Evolutionary conservation across 1,284 basidiomycete genomes (phyloP).

Genomic region (Heliocybe sulcata): DNA sequence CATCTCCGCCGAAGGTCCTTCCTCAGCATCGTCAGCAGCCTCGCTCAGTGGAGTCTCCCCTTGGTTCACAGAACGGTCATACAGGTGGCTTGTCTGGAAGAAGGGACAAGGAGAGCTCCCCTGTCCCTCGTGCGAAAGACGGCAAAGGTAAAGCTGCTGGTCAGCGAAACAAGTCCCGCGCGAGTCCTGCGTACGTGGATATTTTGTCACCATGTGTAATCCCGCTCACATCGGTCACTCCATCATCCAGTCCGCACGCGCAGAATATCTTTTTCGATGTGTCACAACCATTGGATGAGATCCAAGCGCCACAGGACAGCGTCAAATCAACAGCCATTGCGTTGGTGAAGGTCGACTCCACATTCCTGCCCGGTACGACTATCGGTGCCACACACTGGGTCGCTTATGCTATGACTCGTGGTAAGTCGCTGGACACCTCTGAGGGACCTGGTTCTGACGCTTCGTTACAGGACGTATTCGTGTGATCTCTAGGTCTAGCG

Average conservation of each 20-base stretch:
- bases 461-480: slow-evolving; percentile 57
- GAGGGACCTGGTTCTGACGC: slow-evolving; percentile 1
- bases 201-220: background rate
- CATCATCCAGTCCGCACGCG: slow-evolving; percentile 35
- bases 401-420: slow-evolving; percentile 85
- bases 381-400: slow-evolving; percentile 85
- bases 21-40: slow-evolving; percentile 17
- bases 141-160: slow-evolving; percentile 25
- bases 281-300: slow-evolving; percentile 57
- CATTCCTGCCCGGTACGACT: slow-evolving; percentile 75
- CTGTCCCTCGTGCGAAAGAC: slow-evolving; percentile 37
- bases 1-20: slow-evolving; percentile 52
- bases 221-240: slow-evolving; percentile 13
- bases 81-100: slow-evolving; percentile 18
- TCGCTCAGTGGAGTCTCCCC: slow-evolving; percentile 24
- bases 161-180: slow-evolving; percentile 38
- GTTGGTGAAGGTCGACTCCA: slow-evolving; percentile 72
- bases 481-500: slow-evolving; percentile 78
- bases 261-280: slow-evolving; percentile 74
- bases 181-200: slow-evolving; percentile 45
- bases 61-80: slow-evolving; percentile 35
- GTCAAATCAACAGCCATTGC: slow-evolving; percentile 80
- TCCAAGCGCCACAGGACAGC: slow-evolving; percentile 62
- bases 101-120: slow-evolving; percentile 65
- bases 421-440: slow-evolving; percentile 22